Percentiles rank a stretch among this genome's conserved stretches.
Evolutionary conservation across 352 stramenopile genomes (phyloP).

Genomic region (Pythium phragmitis): DNA sequence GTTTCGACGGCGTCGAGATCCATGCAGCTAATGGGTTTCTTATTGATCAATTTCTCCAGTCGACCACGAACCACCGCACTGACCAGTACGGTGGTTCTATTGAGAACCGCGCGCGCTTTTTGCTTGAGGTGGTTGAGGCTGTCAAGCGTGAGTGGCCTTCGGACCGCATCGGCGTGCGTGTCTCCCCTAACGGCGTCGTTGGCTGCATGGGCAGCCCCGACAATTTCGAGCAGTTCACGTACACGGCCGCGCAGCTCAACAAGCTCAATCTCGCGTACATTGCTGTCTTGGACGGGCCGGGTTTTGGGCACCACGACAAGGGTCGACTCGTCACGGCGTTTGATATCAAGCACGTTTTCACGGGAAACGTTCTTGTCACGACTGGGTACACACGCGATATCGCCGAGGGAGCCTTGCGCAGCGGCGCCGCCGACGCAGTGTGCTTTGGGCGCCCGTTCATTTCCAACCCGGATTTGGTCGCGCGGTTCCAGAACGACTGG

Average conservation of each 20-base stretch:
- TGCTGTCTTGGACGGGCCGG: slow-evolving; percentile 42
- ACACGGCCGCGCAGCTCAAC: slow-evolving; percentile 33
- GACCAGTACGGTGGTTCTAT: slow-evolving; percentile 69
- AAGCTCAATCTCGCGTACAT: slow-evolving; percentile 41
- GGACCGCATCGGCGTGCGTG: slow-evolving; percentile 10
- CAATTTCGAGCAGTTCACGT: slow-evolving; percentile 38
- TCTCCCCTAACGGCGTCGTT: slow-evolving; percentile 35
- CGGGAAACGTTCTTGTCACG: slow-evolving; percentile 40
- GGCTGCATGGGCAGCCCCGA: slow-evolving; percentile 40
- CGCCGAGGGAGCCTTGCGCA: slow-evolving; percentile 24
- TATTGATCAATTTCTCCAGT: slow-evolving; percentile 79
- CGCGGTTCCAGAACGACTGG: slow-evolving; percentile 26
- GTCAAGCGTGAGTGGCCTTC: slow-evolving; percentile 11
- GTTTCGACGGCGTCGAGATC: slow-evolving; percentile 44
- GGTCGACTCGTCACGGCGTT: slow-evolving; percentile 25
- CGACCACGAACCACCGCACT: slow-evolving; percentile 51
- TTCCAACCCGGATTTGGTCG: slow-evolving; percentile 37
- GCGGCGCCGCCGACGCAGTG: slow-evolving; percentile 27
- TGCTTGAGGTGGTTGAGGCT: slow-evolving; percentile 48
- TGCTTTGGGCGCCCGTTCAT: slow-evolving; percentile 40
- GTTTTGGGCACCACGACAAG: slow-evolving; percentile 40
- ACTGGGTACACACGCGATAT: slow-evolving; percentile 31
- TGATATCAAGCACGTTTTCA: slow-evolving; percentile 32
- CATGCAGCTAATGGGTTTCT: slow-evolving; percentile 89
- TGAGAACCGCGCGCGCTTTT: slow-evolving; percentile 58